Evolutionary conservation across 352 stramenopile genomes (phyloP).

Genomic region (Achlya hypogyna): DNA sequence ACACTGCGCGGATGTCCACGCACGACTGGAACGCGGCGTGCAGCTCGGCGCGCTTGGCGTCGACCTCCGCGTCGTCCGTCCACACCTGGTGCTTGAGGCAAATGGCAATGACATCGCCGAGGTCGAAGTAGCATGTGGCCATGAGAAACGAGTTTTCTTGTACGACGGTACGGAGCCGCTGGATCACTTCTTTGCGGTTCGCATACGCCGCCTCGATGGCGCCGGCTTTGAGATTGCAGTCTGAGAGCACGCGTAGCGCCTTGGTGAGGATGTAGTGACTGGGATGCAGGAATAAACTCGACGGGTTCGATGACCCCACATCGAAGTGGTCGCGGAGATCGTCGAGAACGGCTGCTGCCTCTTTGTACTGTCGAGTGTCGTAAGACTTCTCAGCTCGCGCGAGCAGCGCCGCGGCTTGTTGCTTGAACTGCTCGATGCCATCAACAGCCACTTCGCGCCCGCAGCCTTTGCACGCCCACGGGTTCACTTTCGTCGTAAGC

Average conservation of each 20-base stretch:
- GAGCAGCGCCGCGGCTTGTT: neutral
- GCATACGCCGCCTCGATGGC: slow-evolving; percentile 27
- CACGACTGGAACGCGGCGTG: neutral
- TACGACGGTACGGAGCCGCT: slow-evolving; percentile 25
- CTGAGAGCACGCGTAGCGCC: slow-evolving; percentile 25
- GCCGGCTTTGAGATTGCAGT: slow-evolving; percentile 36
- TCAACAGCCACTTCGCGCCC: slow-evolving; percentile 6
- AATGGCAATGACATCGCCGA: slow-evolving; percentile 25
- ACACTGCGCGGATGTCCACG: slow-evolving; percentile 5
- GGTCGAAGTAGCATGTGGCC: slow-evolving; percentile 34
- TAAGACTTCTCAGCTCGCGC: slow-evolving; percentile 27
- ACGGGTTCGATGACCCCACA: slow-evolving; percentile 16
- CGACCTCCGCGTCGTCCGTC: neutral
- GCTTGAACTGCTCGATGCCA: neutral
- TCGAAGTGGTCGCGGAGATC: slow-evolving; percentile 21
- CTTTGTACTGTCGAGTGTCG: slow-evolving; percentile 26
- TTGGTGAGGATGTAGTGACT: slow-evolving; percentile 31
- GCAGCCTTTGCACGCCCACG: slow-evolving; percentile 15
- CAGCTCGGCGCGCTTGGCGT: neutral
- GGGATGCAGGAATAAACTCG: slow-evolving; percentile 24
- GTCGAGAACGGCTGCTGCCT: slow-evolving; percentile 24
- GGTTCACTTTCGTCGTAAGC: neutral
- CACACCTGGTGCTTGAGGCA: slow-evolving; percentile 7
- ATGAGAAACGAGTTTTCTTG: slow-evolving; percentile 29
- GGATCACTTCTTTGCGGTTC: slow-evolving; percentile 25